phyloP scores from a whole-genome alignment of 768 basidiomycete genomes.

The Kwoniella sp. region DNA sequence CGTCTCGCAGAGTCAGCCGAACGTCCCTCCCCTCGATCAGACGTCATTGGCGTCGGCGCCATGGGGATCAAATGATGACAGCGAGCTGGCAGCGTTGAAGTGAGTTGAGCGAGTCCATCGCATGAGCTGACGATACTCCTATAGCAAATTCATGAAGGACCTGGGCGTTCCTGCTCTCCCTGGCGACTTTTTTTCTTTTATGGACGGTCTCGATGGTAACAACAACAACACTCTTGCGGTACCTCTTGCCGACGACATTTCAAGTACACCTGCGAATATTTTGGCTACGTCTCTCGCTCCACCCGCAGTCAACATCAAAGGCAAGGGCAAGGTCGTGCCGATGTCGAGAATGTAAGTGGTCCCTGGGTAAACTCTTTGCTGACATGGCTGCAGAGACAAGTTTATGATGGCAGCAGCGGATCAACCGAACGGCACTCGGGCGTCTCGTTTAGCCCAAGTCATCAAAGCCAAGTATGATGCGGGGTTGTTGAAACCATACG shows the following conservation, averaged over 20 bases:
- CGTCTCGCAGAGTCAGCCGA: slow-evolving; percentile 6
- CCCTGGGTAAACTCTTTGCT: slow-evolving; percentile 39
- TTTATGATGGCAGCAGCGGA: slow-evolving; percentile 94
- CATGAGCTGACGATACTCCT: not conserved
- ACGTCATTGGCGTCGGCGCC: slow-evolving; percentile 7
- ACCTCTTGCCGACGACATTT: not conserved
- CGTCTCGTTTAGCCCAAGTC: slow-evolving; percentile 84
- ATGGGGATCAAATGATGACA: slow-evolving; percentile 38
- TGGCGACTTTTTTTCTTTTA: slow-evolving; percentile 39
- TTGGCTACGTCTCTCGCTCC: not conserved
- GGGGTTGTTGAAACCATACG: slow-evolving; percentile 89
- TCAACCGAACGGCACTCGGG: slow-evolving; percentile 84
- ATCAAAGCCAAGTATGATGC: slow-evolving; percentile 97
- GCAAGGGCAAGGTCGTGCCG: slow-evolving; percentile 32
- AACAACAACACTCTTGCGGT: slow-evolving; percentile 5
- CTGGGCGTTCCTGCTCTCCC: slow-evolving; percentile 44
- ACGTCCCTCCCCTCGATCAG: not conserved
- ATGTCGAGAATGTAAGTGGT: slow-evolving; percentile 41
- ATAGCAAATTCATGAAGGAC: slow-evolving; percentile 45
- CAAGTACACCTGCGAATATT: not conserved
- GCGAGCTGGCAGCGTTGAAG: slow-evolving; percentile 46
- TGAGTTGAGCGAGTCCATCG: slow-evolving; percentile 15
- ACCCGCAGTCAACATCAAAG: slow-evolving; percentile 15
- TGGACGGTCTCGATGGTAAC: slow-evolving; percentile 18
- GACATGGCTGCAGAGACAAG: slow-evolving; percentile 67